Evolutionary conservation across 75 land plant genomes (phyloP), one percentile per base, ranked within the genome.

Genomic region (Isoetes taiwanensis): DNA sequence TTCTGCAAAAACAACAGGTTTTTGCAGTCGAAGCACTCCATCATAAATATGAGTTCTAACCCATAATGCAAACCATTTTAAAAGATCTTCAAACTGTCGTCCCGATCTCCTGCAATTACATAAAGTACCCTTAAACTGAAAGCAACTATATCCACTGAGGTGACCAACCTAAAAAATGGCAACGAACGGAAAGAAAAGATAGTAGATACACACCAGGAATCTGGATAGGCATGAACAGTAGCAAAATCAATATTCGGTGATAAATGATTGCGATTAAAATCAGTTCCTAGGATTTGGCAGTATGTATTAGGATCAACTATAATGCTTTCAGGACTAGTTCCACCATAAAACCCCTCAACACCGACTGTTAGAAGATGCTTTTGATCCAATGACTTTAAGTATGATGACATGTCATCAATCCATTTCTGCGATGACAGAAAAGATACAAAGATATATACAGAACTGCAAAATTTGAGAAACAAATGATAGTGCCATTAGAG

Each of bases 1-100:
- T 65, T 91, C 97, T 5, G 95, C 79, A 63, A 91, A 74, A 27
- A 88, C 61, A 5, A 91, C 76, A 6, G 97, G 97, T 62, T 84
- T 91, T 24, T 73, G 65, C 4, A 91, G 72, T 24, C 59, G 67
- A 21, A 52, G 42, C 42, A 73, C 77, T 14, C 86, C 95, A 67
- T 91, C 95, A 27, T 87, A 71, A 43, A 81, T 74, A 63, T 91
- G 97, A 20, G 89, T 71, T 0, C 21, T 39, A 52, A 80, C 69
- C 89, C 89, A 91, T n/a, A n/a, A n/a, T n/a, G n/a, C n/a, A n/a
- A n/a, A n/a, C n/a, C n/a, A n/a, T n/a, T n/a, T n/a, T n/a, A n/a
- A n/a, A n/a, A n/a, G n/a, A n/a, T n/a, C n/a, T n/a, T n/a, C n/a
- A n/a, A n/a, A n/a, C n/a, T n/a, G n/a, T n/a, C n/a, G n/a, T n/a